Base-by-base conservation (phyloP, 306 rosid species). In the Urtica urens region DNA sequence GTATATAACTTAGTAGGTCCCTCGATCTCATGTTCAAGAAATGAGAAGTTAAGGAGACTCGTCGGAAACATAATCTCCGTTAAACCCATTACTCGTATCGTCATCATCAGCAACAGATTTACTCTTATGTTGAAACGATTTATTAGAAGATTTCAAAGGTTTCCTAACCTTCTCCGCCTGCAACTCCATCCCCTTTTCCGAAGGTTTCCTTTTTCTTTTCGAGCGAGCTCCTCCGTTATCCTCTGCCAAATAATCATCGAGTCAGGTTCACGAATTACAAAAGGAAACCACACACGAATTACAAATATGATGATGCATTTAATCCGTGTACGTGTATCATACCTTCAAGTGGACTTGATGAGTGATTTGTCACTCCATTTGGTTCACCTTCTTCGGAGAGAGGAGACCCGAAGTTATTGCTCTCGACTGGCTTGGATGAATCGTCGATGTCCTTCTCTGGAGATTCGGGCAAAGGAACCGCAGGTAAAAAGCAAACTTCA, bases 311-410 rank as follows among this genome's bases (percentile, higher is more conserved):
- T n/a, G n/a, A n/a, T n/a, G n/a, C n/a, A 10, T 34, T 13, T 34
- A 24, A 40, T 30, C 49, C 26, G 10, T 35, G n/a, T 9, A 3
- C 40, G n/a, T 13, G 23, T 37, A 23, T 39, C 21, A 14, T 67
- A 90, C 99, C 99, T 71, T 85, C 96, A 57, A 71, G 62, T 23
- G 87, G 94, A 67, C 94, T 85, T 19, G 93, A 77, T 18, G 79
- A 82, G 46, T 75, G 79, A 65, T 75, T 79, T 60, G 50, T 44
- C 38, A 64, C 35, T 47, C 85, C 95, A 75, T 82, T 90, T 34
- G 79, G 76, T 62, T 74, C 83, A 51, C 73, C 78, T 53, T 85
- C 99, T 65, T 85, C 96, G 22, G 99, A 90, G 69, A 79, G 73
- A 23, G 99, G 92, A 53, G 99, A 90, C 57, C 72, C 99, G 23